phyloP scores from a whole-genome alignment of 768 basidiomycete species.

The Mycena galericulata region DNA sequence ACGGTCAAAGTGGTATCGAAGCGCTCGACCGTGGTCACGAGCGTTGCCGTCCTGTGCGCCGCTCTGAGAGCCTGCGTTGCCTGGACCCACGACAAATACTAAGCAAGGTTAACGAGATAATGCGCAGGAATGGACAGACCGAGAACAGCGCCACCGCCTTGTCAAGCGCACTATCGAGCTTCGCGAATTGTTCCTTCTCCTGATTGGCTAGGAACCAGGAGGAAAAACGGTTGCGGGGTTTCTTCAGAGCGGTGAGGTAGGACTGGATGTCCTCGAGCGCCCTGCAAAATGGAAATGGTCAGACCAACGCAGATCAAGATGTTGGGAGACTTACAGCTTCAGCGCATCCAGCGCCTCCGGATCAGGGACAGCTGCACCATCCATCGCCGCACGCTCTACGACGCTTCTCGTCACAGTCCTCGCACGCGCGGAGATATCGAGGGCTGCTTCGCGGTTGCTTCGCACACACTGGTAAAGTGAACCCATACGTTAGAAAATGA shows the following conservation, averaged over 20 bases:
- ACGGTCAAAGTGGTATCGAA: background rate
- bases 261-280: background rate
- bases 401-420: background rate
- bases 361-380: background rate
- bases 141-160: background rate
- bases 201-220: conserved; percentile 1
- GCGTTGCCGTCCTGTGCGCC: background rate
- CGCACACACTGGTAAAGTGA: background rate
- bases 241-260: background rate
- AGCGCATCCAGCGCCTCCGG: background rate
- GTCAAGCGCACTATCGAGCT: background rate
- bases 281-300: background rate
- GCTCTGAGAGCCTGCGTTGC: background rate
- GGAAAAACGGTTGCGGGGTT: background rate
- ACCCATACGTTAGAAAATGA: too few species aligned
- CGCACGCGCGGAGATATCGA: background rate
- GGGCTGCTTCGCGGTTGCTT: background rate
- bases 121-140: background rate
- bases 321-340: background rate
- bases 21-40: background rate
- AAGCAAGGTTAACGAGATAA: too few species aligned
- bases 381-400: background rate
- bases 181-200: background rate
- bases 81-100: background rate
- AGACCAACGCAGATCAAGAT: too few species aligned